phyloP scores from a whole-genome alignment of 2,329 filamentous ascomycete genomes.

The Chrysoporthe puriensis region DNA sequence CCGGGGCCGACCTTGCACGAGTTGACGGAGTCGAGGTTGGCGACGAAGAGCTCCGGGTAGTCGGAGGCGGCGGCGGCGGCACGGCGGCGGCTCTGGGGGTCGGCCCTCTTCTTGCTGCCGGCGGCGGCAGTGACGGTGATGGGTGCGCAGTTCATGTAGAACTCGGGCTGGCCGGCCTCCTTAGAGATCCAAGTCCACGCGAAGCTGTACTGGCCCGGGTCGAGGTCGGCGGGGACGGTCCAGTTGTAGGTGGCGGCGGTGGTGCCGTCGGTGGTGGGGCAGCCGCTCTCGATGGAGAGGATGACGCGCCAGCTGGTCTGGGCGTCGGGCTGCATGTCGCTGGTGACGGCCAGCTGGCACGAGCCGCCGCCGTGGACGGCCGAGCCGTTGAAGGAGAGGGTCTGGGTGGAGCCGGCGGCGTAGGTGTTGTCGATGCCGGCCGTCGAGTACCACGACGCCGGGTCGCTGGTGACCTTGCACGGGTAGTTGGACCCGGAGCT shows the following conservation, averaged over 20 bases:
- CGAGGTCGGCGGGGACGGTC: constrained; percentile 65
- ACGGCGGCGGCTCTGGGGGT: not conserved
- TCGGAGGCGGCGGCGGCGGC: constrained; percentile 35
- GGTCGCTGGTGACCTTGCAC: constrained; percentile 66
- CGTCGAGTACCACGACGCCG: constrained; percentile 51
- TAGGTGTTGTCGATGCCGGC: constrained; percentile 63
- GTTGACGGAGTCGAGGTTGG: constrained; percentile 28
- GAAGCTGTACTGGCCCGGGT: constrained; percentile 64
- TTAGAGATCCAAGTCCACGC: constrained; percentile 82
- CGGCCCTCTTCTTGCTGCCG: not conserved
- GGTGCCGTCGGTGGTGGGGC: constrained; percentile 45
- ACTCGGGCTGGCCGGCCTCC: constrained; percentile 72
- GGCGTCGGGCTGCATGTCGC: constrained; percentile 67
- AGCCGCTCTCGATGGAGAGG: constrained; percentile 60
- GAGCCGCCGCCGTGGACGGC: constrained; percentile 71
- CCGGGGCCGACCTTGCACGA: constrained; percentile 25
- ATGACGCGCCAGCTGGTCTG: constrained; percentile 73
- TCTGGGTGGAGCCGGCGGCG: constrained; percentile 63
- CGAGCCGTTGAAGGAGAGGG: constrained; percentile 65
- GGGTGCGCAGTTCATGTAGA: constrained; percentile 85
- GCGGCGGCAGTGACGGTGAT: constrained; percentile 57
- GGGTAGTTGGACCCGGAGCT: constrained; percentile 68
- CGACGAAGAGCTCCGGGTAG: constrained; percentile 41
- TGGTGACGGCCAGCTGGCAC: constrained; percentile 76
- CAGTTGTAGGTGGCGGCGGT: constrained; percentile 62